Conservation (phyloP, 108 stramenopile genomes). For the Cyclostephanos invisitatus region DNA sequence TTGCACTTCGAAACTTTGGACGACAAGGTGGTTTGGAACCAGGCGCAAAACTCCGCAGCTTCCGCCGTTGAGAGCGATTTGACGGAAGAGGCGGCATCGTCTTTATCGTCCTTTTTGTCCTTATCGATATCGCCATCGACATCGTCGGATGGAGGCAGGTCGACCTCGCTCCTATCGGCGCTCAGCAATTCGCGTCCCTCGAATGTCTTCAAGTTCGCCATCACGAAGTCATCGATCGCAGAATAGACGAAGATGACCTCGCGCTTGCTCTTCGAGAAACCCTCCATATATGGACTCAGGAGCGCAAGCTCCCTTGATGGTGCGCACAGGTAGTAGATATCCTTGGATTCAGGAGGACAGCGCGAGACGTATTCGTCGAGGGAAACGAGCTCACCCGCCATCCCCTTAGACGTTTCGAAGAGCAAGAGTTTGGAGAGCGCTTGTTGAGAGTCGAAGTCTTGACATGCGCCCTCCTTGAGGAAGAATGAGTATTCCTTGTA, state of each 20-base stretch:
- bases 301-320: conserved; percentile 92
- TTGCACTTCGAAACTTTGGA: conserved; percentile 80
- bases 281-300: conserved; percentile 96
- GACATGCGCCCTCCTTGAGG: conserved; percentile 96
- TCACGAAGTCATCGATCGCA: conserved; percentile 98
- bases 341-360: conserved; percentile 91
- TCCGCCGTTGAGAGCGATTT: conserved; percentile 60
- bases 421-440: conserved; percentile 92
- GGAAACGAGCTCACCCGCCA: conserved; percentile 77
- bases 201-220: conserved; percentile 91
- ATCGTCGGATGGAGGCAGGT: conserved; percentile 54
- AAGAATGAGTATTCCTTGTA: conserved; percentile 94
- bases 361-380: conserved; percentile 97
- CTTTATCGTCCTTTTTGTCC: conserved; percentile 46
- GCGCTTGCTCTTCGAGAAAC: conserved; percentile 82
- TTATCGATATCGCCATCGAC: conserved; percentile 35
- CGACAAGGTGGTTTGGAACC: conserved; percentile 75
- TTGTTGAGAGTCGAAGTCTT: conserved; percentile 86
- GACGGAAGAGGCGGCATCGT: conserved; percentile 37
- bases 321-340: conserved; percentile 96
- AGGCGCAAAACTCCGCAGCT: conserved; percentile 85
- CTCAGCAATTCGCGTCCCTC: conserved; percentile 87
- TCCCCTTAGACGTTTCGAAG: conserved; percentile 90
- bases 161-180: conserved; percentile 86
- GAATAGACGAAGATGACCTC: conserved; percentile 96